Conservation (phyloP, 2,329 filamentous ascomycete genomes). For the Pseudocercospora vitis region DNA sequence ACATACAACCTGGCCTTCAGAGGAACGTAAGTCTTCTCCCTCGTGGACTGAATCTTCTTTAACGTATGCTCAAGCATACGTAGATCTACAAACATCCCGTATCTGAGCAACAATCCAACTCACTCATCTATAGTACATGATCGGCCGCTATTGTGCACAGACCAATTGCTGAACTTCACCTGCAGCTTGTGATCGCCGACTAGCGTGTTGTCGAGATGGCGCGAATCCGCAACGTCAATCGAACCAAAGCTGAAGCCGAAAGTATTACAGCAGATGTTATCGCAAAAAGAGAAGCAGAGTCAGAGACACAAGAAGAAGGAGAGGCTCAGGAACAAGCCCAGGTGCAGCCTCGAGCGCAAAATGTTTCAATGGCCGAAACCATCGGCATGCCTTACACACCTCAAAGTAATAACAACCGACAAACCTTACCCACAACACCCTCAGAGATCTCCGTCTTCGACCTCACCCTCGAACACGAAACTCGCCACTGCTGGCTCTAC, state of each 20-base stretch:
- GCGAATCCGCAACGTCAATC: neutral
- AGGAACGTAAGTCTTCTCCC: too few relatives aligned
- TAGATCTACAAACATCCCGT: too few relatives aligned
- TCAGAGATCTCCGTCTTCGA: neutral
- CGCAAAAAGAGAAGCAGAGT: neutral
- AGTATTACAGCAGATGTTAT: too few relatives aligned
- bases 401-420: neutral
- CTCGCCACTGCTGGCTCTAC: neutral
- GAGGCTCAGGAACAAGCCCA: too few relatives aligned
- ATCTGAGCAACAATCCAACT: too few relatives aligned
- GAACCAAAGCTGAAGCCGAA: too few relatives aligned
- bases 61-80: too few relatives aligned
- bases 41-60: too few relatives aligned
- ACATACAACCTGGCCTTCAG: too few relatives aligned
- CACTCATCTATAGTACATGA: too few relatives aligned
- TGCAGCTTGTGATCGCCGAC: neutral
- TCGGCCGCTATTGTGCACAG: neutral
- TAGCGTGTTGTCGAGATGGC: neutral
- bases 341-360: too few relatives aligned
- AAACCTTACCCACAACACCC: neutral
- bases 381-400: neutral
- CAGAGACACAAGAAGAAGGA: neutral
- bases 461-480: constrained; percentile 2
- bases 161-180: neutral
- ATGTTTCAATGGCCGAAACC: neutral